Base-by-base conservation (phyloP, 2,329 filamentous ascomycete genomes). In the Aspergillus tanneri region DNA sequence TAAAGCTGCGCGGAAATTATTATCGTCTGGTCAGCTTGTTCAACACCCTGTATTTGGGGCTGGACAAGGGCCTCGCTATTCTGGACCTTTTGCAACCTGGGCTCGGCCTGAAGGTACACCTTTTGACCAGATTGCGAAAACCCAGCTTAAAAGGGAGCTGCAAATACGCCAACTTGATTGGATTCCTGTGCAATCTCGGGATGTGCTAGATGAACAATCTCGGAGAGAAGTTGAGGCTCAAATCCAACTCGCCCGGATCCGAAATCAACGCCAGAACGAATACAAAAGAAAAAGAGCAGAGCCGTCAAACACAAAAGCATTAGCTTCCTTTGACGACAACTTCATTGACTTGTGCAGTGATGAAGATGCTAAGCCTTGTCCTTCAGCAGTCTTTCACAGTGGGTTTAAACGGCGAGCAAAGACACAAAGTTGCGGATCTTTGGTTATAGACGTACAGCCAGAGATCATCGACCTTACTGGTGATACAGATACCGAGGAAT, bases 1-100 rank as follows among this genome's bases (percentile, higher is more conserved):
- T 2, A 37, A 56, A 36, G 46, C 56, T 18, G 66, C 62, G 2
- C 55, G 56, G 3, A 45, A 64, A 16, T 53, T 71, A 2, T 14
- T 74, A n/a, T 44, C 50, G 2, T 60, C 63, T 4, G 63, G 67
- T 6, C 58, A 72, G 50, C 58, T 75, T 4, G 50, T 52, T 2
- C 49, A 60, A 7, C 63, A 75, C 55, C 63, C 64, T 4, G 52
- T 61, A 8, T 73, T 61, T 52, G 72, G 72, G 3, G 61, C 67
- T 7, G 69, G 68, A 0, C 58, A 75, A 62, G 72, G 72, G 5
- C 66, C 67, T 14, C 48, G 55, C 11, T 75, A 75, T 43, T 48
- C 58, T 24, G 72, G 72, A 0, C 72, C 72, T 24, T 73, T 63
- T 60, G 70, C 70, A 11, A 53, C 57, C 10, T 73, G 70, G 69